These are phyloP conservation scores for Trichosporon asahii DNA, from an alignment of 1,284 basidiomycete genomes.

Conservation along the genomic window DNA sequence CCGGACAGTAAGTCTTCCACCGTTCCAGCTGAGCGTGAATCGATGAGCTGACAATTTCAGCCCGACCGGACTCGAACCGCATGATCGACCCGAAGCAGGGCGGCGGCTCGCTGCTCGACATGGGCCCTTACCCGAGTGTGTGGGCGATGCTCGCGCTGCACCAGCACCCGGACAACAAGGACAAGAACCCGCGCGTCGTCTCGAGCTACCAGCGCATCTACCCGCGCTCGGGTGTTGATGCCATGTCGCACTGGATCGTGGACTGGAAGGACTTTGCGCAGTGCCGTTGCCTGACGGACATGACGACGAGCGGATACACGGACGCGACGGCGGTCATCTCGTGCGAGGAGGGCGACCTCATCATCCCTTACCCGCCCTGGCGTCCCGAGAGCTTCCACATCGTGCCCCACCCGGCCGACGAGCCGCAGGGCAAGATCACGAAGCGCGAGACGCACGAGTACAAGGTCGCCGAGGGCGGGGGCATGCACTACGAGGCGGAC, in stretches of 20 bases:
- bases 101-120: constrained; percentile 79
- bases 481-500: constrained; percentile 52
- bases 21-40: constrained; percentile 36
- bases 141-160: constrained; percentile 79
- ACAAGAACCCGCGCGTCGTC: constrained; percentile 57
- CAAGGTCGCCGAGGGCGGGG: constrained; percentile 56
- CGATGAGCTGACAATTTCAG: constrained; percentile 18
- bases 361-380: constrained; percentile 38
- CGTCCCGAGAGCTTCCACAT: constrained; percentile 33
- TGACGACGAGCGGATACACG: constrained; percentile 28
- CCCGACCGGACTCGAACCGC: constrained; percentile 56
- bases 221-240: constrained; percentile 74
- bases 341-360: constrained; percentile 43
- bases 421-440: constrained; percentile 49
- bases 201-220: constrained; percentile 52
- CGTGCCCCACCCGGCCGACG: constrained; percentile 58
- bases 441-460: constrained; percentile 55
- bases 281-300: constrained; percentile 36
- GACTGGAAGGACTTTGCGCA: constrained; percentile 58
- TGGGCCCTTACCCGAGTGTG: constrained; percentile 76
- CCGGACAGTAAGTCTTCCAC: constrained; percentile 59
- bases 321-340: constrained; percentile 35
- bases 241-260: constrained; percentile 69
- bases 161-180: constrained; percentile 64
- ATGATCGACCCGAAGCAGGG: constrained; percentile 76